Evolutionary conservation across 768 basidiomycete species (phyloP), one percentile per base, ranked within the genome.

Genomic region (Lactarius pseudohatsudake): DNA sequence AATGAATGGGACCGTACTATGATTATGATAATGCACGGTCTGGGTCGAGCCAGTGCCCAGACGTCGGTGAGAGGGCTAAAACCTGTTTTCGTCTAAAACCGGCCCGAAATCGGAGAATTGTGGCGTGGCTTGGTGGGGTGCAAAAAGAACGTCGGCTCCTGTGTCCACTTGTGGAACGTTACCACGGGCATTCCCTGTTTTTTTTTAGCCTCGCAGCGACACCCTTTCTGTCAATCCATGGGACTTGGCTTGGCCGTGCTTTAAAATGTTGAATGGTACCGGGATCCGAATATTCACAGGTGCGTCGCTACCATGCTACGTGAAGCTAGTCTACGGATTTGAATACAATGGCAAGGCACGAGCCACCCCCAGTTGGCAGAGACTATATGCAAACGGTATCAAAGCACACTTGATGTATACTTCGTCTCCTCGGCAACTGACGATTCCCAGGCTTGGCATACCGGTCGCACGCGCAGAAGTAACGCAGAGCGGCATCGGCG

Each of bases 331-430:
- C 15, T 9, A 40, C 34, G 10, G 20, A 26, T 47, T 34, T 32
- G n/a, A 34, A 16, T 36, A 26, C 40, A 36, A 41, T 41, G 53
- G n/a, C 60, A 72, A 96, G 95, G 95, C 68, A 96, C 94, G 41
- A 94, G 92, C 79, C 96, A 98, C 78, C 94, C 95, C 62, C 92
- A 94, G 78, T 84, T 98, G 71, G 96, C 96, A 41, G 90, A 96
- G 77, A 89, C 93, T 72, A 93, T 98, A 75, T 91, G 94, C 70
- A 84, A 89, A 80, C 88, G 95, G 95, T 96, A 82, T 47, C 36
- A 32, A 75, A 78, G 60, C 65, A 30, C 64, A 53, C 58, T 64
- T 67, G 45, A 63, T 67, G 13, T 28, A 45, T 47, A 13, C 9
- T 16, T 18, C 40, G 30, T 32, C 26, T 43, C 62, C 4, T n/a